Conservation (phyloP, 2,329 filamentous ascomycete genomes). For the Sporothrix schenckii region DNA sequence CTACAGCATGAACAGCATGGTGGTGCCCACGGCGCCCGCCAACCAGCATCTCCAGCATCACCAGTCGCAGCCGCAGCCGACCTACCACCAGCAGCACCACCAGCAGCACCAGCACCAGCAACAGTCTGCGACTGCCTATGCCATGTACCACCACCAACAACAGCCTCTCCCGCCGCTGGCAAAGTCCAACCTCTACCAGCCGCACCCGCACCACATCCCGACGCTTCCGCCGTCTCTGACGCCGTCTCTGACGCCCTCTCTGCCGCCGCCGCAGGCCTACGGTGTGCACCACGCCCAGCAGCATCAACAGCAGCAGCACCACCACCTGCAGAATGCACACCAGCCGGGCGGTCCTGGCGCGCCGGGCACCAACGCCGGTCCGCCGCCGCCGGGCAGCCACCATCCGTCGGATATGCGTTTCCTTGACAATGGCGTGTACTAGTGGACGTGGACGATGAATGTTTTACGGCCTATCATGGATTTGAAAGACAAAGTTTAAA, state of each 20-base stretch:
- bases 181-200: neutral
- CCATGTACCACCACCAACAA: slow-evolving; percentile 3
- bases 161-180: slow-evolving; percentile 2
- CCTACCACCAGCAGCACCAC: neutral
- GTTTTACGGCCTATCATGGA: neutral
- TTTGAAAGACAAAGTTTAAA: neutral
- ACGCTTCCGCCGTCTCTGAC: neutral
- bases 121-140: neutral
- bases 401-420: slow-evolving; percentile 1
- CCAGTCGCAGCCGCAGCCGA: neutral
- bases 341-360: slow-evolving; percentile 4
- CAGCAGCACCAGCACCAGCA: neutral
- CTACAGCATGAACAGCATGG: slow-evolving; percentile 21
- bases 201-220: slow-evolving; percentile 2
- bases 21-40: neutral
- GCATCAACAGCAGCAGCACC: slow-evolving; percentile 24
- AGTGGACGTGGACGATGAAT: neutral
- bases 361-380: neutral
- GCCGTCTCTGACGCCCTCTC: slow-evolving; percentile 1
- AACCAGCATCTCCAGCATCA: neutral
- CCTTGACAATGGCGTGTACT: slow-evolving; percentile 23
- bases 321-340: slow-evolving; percentile 27
- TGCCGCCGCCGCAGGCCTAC: slow-evolving; percentile 26
- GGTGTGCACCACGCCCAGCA: slow-evolving; percentile 28
- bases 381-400: slow-evolving; percentile 10